Conservation (phyloP, 352 stramenopile genomes). For the Phytophthora palmivora region DNA sequence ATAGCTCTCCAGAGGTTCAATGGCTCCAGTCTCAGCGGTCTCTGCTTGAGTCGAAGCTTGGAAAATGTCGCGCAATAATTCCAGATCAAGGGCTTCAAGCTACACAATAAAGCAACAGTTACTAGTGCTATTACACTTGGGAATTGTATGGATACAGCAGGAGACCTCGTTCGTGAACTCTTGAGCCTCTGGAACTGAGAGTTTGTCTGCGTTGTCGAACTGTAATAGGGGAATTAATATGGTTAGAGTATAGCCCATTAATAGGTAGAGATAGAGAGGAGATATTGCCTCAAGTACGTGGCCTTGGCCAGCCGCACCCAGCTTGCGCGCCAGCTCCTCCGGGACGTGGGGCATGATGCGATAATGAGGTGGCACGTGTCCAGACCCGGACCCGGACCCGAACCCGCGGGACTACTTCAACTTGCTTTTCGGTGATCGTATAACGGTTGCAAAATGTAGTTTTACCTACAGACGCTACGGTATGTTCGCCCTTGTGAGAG, state of each 20-base stretch:
- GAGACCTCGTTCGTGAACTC: conserved; percentile 56
- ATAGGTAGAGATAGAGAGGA: background rate
- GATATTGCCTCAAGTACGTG: conserved; percentile 71
- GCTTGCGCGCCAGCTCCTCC: conserved; percentile 37
- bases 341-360: conserved; percentile 33
- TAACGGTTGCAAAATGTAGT: too few species aligned
- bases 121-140: background rate
- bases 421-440: too few species aligned
- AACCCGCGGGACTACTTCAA: conserved; percentile 1
- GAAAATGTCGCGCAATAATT: conserved; percentile 72
- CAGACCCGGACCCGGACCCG: background rate
- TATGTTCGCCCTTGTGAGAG: conserved; percentile 38
- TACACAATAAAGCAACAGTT: conserved; percentile 15
- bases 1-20: conserved; percentile 75
- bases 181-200: conserved; percentile 48
- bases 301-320: conserved; percentile 57
- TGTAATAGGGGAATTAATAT: conserved; percentile 19
- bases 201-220: conserved; percentile 73
- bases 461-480: conserved; percentile 24
- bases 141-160: conserved; percentile 2
- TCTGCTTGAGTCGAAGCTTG: conserved; percentile 51
- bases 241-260: background rate
- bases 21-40: conserved; percentile 17
- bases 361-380: background rate
- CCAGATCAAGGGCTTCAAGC: conserved; percentile 74